Base-by-base conservation (phyloP, 139 green algal genomes). In the Coelastrella sp. region DNA sequence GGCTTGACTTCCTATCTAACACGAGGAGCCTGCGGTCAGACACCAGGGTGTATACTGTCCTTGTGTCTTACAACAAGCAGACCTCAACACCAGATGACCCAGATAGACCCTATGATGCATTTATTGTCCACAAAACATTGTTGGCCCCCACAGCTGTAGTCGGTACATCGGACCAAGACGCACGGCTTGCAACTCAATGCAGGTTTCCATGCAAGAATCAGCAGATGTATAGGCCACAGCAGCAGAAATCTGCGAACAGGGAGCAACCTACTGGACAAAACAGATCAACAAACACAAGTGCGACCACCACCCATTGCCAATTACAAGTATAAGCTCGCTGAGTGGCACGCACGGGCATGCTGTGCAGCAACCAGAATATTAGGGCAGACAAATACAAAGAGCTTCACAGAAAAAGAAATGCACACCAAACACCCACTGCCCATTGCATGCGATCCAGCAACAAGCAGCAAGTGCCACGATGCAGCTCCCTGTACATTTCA, bases 341-440 rank as follows among this genome's bases (percentile, higher is more conserved):
- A 51, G 63, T 68, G 38, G 79, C 79, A 66, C 79, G 62, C 79
- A 77, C 63, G 38, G 19, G 79, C 79, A 67, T 66, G 79, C 79
- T 77, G 79, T 77, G 79, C 79, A 85, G 79, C 79, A 78, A 64
- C 79, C 79, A 76, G 77, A 30, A 38, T 41, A 30, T 59, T 40
- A 15, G 32, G 73, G 76, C 76, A 83, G 50, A 35, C 27, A 25
- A 11, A 48, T 41, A 57, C 53, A 59, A 73, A 73, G 57, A 72
- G 53, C 53, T 83, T 79, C 43, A 73, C 60, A 35, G 72, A n/a
- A 63, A 40, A 3, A 35, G 32, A 69, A n/a, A 21, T 4, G 40
- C 15, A 50, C 76, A 57, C 37, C 34, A 40, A 32, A 32, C 76
- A 57, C 53, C 53, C 32, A 43, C 34, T 48, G 76, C 75, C 11